Conservation (phyloP, 2,329 filamentous ascomycete species). For the Penicillium fuscoglaucum region DNA sequence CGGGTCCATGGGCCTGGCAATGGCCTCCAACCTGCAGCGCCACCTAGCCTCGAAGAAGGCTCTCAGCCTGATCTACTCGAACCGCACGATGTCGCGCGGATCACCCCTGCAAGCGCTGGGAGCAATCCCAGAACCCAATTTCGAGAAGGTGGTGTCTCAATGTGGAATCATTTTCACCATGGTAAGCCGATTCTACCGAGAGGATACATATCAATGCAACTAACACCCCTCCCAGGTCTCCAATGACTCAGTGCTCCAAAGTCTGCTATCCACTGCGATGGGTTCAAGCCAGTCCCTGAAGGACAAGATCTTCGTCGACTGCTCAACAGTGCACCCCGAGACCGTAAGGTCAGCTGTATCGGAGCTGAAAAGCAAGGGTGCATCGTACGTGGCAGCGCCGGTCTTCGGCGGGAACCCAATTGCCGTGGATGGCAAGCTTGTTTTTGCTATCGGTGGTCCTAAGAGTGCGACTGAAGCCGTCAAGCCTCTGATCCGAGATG, state of each 20-base stretch:
- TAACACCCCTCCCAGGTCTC: constrained; percentile 34
- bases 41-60: constrained; percentile 38
- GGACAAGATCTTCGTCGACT: constrained; percentile 82
- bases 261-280: constrained; percentile 30
- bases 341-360: constrained; percentile 49
- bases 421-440: constrained; percentile 48
- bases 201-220: background rate
- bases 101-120: constrained; percentile 39
- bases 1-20: constrained; percentile 48
- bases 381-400: constrained; percentile 43
- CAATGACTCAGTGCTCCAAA: constrained; percentile 43
- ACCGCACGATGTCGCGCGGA: constrained; percentile 45
- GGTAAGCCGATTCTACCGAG: constrained; percentile 21
- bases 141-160: constrained; percentile 37
- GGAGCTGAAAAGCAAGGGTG: constrained; percentile 37
- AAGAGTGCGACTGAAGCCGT: constrained; percentile 35
- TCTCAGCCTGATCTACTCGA: constrained; percentile 40
- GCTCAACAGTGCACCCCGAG: constrained; percentile 81
- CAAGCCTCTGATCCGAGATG: constrained; percentile 45
- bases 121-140: constrained; percentile 33
- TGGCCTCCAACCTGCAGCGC: constrained; percentile 47
- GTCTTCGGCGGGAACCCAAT: constrained; percentile 49
- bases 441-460: constrained; percentile 47
- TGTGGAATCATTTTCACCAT: constrained; percentile 45
- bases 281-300: constrained; percentile 44